Evolutionary conservation across 495 filamentous ascomycete species (phyloP).

Genomic region (Penicillium roqueforti): DNA sequence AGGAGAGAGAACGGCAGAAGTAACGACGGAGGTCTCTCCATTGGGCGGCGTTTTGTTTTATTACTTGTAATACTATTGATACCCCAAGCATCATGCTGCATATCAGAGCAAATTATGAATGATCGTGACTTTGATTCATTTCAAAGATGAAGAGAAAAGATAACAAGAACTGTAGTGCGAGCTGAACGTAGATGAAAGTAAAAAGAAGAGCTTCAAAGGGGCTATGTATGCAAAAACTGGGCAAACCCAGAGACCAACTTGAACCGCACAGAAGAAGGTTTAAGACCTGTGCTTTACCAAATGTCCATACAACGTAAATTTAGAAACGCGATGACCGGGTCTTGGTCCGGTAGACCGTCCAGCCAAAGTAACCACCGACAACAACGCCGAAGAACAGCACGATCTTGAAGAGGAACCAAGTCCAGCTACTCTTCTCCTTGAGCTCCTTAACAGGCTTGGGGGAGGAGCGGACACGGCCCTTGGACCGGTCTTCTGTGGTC

Average conservation of each 20-base stretch:
- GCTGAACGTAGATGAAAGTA: conserved; percentile 2
- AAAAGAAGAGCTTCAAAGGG: conserved; percentile 16
- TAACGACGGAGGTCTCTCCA: background rate
- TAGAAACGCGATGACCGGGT: conserved; percentile 77
- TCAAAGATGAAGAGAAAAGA: conserved; percentile 19
- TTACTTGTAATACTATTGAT: conserved; percentile 1
- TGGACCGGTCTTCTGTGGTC: conserved; percentile 32
- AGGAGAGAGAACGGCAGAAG: conserved; percentile 35
- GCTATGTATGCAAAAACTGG: conserved; percentile 26
- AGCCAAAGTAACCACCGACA: conserved; percentile 77
- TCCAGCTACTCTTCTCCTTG: conserved; percentile 66
- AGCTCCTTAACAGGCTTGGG: conserved; percentile 31
- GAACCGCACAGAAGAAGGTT: background rate
- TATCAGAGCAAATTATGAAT: conserved; percentile 1
- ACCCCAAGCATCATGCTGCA: conserved; percentile 4
- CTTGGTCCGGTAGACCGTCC: conserved; percentile 71
- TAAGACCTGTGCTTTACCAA: background rate
- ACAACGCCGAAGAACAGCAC: conserved; percentile 67
- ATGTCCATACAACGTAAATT: conserved; percentile 4
- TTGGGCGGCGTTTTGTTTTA: background rate
- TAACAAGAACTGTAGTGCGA: conserved; percentile 1
- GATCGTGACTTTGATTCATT: conserved; percentile 28
- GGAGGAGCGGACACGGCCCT: conserved; percentile 31
- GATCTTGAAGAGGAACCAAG: conserved; percentile 87
- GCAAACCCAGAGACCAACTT: conserved; percentile 2